Base-by-base conservation (phyloP, 768 basidiomycete genomes). In the Boletus vinaceobasis region DNA sequence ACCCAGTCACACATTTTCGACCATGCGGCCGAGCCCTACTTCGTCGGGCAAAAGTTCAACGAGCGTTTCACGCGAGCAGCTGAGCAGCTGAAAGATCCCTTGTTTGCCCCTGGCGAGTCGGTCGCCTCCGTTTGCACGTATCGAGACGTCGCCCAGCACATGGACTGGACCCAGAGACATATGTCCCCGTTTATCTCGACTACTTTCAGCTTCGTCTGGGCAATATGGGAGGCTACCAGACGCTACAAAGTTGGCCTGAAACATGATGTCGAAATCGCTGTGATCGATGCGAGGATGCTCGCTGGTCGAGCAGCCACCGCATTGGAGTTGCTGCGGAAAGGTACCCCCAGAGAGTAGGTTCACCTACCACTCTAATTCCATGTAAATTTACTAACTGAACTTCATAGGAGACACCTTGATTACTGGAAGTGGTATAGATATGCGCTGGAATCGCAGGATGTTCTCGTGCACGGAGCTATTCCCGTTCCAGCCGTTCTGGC, bases 131-230 rank as follows among this genome's bases (percentile, higher is more conserved):
- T 35, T 31, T 70, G 60, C 50, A 78, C 80, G 2, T 90, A 87
- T 65, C 73, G 73, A 7, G 88, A 89, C 63, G 84, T 86, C 44
- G 80, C 76, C 48, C 77, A 73, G 57, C 85, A 90, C 63, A 81
- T 91, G 82, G 84, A 89, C 54, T 88, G 87, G 86, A 86, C 85
- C 21, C 87, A 84, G n/a, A 79, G 84, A 56, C 74, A 82, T 5
- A 76, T 80, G 19, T 91, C 89, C 0, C 77, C 82, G 5, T 90
- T 81, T 57, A 79, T 90, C 42, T 87, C 88, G 3, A 79, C 87
- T 2, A 89, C 88, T 6, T 90, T 90, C 67, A 90, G 86, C 73
- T 87, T 90, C 60, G 80, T 79, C 36, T 91, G 89, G 89, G 83
- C 87, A 8, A 77, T 90, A 36, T 91, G 87, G 87, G 89, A 91